phyloP scores from a whole-genome alignment of 2,329 filamentous ascomycete genomes.

The Pseudogymnoascus sp. region DNA sequence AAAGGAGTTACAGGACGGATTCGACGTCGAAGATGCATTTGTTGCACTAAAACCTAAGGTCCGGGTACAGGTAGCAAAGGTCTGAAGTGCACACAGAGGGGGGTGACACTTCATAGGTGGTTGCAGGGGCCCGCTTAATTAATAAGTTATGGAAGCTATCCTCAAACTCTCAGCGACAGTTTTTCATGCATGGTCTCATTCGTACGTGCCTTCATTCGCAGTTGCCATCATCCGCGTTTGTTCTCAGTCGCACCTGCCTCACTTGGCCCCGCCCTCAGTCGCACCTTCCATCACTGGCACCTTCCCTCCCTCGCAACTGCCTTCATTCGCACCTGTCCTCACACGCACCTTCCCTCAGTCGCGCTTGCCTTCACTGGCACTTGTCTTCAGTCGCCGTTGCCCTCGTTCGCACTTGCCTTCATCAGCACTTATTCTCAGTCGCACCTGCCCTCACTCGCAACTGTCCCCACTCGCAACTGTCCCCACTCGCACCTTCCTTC shows the following conservation, averaged over 20 bases:
- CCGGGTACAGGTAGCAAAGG: background rate
- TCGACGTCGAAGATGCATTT: background rate
- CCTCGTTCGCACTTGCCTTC: background rate
- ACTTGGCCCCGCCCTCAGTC: background rate
- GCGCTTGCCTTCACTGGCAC: background rate
- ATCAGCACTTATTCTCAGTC: background rate
- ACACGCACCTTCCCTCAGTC: background rate
- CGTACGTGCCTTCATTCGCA: background rate
- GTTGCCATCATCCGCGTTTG: background rate
- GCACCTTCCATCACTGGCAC: background rate
- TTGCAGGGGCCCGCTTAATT: no score
- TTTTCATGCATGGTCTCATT: background rate
- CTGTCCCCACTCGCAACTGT: no score
- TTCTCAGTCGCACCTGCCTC: background rate
- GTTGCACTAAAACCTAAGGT: background rate
- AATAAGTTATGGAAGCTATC: background rate
- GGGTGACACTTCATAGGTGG: background rate
- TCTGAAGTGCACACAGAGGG: background rate
- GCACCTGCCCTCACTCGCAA: background rate
- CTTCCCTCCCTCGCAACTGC: background rate
- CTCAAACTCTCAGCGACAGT: background rate
- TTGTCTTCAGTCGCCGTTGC: background rate
- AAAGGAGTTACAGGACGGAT: background rate
- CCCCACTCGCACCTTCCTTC: background rate
- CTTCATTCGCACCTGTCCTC: background rate